A percentile compares a stretch with the other conserved stretches of the same genome.
These are phyloP conservation scores for Fusarium vanettenii DNA, from an alignment of 2,329 filamentous ascomycete species.

Conservation along the genomic window DNA sequence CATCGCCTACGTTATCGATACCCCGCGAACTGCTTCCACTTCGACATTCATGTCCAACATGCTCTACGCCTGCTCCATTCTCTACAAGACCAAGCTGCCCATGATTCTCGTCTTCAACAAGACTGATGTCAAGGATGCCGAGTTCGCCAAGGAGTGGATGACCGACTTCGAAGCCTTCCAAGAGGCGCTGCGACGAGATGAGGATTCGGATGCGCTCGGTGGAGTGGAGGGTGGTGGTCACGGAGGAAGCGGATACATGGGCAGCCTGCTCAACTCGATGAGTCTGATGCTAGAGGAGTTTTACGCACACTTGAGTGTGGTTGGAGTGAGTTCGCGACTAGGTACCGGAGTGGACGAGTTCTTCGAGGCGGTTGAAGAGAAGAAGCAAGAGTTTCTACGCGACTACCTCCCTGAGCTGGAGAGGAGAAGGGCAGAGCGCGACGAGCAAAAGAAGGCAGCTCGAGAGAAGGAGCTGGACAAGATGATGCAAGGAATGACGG, in stretches of 20 bases:
- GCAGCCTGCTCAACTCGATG: conserved; percentile 95
- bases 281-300: conserved; percentile 97
- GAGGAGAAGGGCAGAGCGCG: conserved; percentile 78
- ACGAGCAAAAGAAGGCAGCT: conserved; percentile 76
- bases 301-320: conserved; percentile 92
- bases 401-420: conserved; percentile 96
- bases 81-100: conserved; percentile 98
- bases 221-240: conserved; percentile 75
- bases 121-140: conserved; percentile 91
- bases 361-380: conserved; percentile 88
- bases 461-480: conserved; percentile 87
- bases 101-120: conserved; percentile 99
- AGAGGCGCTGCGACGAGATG: conserved; percentile 82
- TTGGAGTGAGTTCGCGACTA: conserved; percentile 92
- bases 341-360: conserved; percentile 94
- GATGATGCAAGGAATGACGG: conserved; percentile 92
- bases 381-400: conserved; percentile 86
- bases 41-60: conserved; percentile 99
- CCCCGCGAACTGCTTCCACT: conserved; percentile 90
- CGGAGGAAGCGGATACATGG: conserved; percentile 94
- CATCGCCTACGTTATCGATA: conserved; percentile 97
- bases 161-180: conserved; percentile 98
- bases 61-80: conserved; percentile 97
- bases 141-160: conserved; percentile 99
- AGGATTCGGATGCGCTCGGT: conserved; percentile 81